phyloP scores from a whole-genome alignment of 2,329 filamentous ascomycete genomes.

The Colletotrichum sp. region DNA sequence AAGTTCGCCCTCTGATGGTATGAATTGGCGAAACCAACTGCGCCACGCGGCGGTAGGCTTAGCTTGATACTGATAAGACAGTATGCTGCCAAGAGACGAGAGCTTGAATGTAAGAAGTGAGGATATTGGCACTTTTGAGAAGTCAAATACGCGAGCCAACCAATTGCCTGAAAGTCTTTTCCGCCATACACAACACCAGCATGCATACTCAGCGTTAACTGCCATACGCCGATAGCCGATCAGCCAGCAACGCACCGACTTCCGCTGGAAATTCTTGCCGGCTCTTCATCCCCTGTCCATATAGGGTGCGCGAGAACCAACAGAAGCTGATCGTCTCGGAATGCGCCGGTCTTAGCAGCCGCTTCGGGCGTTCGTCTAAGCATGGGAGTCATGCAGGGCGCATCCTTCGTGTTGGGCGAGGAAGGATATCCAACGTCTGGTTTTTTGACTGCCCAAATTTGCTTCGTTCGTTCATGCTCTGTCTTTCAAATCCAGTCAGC shows the following conservation, averaged over 20 bases:
- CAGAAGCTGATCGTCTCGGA: background rate
- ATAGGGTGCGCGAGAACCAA: background rate
- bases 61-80: background rate
- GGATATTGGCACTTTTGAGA: background rate
- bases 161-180: background rate
- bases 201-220: background rate
- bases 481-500: background rate
- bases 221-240: background rate
- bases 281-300: background rate
- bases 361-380: background rate
- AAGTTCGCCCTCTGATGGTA: background rate
- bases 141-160: background rate
- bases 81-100: background rate
- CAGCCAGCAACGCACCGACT: background rate
- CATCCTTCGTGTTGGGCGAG: background rate
- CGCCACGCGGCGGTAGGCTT: background rate
- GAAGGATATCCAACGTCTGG: background rate
- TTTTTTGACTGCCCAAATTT: background rate
- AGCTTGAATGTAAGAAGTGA: background rate
- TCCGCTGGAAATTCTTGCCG: background rate
- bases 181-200: background rate
- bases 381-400: background rate
- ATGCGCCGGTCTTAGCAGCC: background rate
- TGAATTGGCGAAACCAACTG: background rate
- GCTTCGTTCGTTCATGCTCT: background rate